phyloP scores from a whole-genome alignment of 2,329 filamentous ascomycete genomes.

The Rhytidhysteron rufulum region DNA sequence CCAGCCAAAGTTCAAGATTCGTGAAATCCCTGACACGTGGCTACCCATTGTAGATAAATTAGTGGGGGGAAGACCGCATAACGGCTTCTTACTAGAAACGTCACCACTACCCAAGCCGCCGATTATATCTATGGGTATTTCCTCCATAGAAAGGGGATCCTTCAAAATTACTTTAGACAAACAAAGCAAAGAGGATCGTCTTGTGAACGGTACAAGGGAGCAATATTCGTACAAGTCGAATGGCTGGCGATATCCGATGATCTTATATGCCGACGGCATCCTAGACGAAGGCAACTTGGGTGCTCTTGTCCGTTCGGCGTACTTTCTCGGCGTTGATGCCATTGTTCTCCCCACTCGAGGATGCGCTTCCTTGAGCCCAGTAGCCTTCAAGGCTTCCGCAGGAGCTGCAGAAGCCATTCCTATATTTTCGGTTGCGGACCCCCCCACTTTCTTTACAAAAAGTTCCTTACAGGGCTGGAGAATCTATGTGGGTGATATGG shows the following conservation, averaged over 20 bases:
- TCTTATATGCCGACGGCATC: slow-evolving; percentile 72
- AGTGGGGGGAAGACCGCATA: slow-evolving; percentile 79
- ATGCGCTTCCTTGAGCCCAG: slow-evolving; percentile 68
- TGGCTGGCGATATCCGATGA: slow-evolving; percentile 59
- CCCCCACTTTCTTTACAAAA: slow-evolving; percentile 64
- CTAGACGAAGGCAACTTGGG: slow-evolving; percentile 88
- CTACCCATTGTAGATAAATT: slow-evolving; percentile 76
- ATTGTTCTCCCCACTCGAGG: slow-evolving; percentile 70
- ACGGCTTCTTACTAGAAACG: slow-evolving; percentile 82
- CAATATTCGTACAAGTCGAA: slow-evolving; percentile 46
- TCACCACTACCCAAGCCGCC: slow-evolving; percentile 75
- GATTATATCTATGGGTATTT: slow-evolving; percentile 54
- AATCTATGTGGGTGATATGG: slow-evolving; percentile 67
- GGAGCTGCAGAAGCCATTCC: slow-evolving; percentile 80
- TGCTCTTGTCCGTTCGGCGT: slow-evolving; percentile 80
- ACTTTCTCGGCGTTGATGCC: slow-evolving; percentile 86
- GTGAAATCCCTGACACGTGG: slow-evolving; percentile 58
- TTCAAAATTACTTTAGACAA: slow-evolving; percentile 43
- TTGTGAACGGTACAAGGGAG: slow-evolving; percentile 64
- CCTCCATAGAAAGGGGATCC: slow-evolving; percentile 38
- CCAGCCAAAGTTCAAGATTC: slow-evolving; percentile 54
- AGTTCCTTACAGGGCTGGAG: slow-evolving; percentile 74
- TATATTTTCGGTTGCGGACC: slow-evolving; percentile 65
- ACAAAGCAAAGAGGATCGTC: slow-evolving; percentile 70
- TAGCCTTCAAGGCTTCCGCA: slow-evolving; percentile 81